Evolutionary conservation across 192 early-diverging fungal species (phyloP).

Genomic region (Coemansia sp.): DNA sequence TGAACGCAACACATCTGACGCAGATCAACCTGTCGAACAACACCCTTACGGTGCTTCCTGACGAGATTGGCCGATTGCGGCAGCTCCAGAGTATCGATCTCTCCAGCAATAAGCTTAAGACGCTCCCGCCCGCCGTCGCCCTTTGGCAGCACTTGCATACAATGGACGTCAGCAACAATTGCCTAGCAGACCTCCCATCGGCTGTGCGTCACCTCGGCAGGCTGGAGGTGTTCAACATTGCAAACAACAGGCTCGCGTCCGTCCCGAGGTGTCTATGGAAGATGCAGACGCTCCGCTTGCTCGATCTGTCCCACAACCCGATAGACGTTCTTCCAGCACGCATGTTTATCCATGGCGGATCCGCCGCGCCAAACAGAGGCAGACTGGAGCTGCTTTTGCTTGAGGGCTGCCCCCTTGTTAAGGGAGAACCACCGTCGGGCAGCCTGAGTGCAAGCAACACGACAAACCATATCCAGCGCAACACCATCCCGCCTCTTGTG

Average conservation of each 20-base stretch:
- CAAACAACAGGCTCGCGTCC: conserved; percentile 14
- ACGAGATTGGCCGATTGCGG: conserved; percentile 38
- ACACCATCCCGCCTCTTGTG: conserved; percentile 15
- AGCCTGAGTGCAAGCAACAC: not conserved
- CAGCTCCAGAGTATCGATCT: conserved; percentile 32
- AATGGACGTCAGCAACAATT: conserved; percentile 21
- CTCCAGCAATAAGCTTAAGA: conserved; percentile 21
- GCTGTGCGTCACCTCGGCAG: conserved; percentile 28
- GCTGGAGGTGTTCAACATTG: conserved; percentile 16
- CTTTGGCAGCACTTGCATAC: conserved; percentile 28
- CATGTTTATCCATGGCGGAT: conserved; percentile 29
- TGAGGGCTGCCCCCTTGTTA: conserved; percentile 36
- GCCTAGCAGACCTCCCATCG: conserved; percentile 16
- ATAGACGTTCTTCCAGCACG: conserved; percentile 28
- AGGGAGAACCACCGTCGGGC: conserved; percentile 2
- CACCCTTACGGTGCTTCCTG: conserved; percentile 23
- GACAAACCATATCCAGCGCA: not conserved
- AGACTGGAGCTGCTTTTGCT: conserved; percentile 11
- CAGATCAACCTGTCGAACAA: conserved; percentile 24
- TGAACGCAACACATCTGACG: conserved; percentile 20
- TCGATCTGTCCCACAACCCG: conserved; percentile 35
- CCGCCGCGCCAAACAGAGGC: conserved; percentile 25
- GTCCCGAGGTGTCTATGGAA: conserved; percentile 26
- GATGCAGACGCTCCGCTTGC: conserved; percentile 8
- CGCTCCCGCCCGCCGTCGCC: conserved; percentile 25